A percentile compares a stretch with the other conserved stretches of the same genome.
These are phyloP conservation scores for Malassezia yamatoensis DNA, from an alignment of 1,284 basidiomycete species.

Conservation along the genomic window DNA sequence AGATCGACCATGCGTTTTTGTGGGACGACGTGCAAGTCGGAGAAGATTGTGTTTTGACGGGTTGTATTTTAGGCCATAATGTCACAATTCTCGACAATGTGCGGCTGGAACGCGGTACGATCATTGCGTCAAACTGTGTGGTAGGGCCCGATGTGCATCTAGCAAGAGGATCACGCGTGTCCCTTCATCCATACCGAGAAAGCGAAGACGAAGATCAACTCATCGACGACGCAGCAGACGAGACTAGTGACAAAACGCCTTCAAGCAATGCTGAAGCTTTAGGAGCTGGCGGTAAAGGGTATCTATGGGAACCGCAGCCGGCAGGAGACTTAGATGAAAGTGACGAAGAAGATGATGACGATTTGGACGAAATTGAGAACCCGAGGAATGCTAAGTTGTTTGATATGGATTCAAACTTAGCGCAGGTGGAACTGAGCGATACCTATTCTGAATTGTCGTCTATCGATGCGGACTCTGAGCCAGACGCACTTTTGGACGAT, in stretches of 20 bases:
- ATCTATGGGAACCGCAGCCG: slow-evolving; percentile 34
- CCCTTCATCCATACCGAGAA: slow-evolving; percentile 39
- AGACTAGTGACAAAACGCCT: background rate
- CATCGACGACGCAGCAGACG: slow-evolving; percentile 20
- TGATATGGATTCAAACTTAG: slow-evolving; percentile 22
- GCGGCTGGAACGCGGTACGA: slow-evolving; percentile 52
- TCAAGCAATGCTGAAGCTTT: slow-evolving; percentile 24
- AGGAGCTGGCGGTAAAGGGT: slow-evolving; percentile 25
- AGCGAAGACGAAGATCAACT: slow-evolving; percentile 24
- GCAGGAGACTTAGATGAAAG: slow-evolving; percentile 1
- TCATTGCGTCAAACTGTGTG: slow-evolving; percentile 42
- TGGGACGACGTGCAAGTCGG: slow-evolving; percentile 51
- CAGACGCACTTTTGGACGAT: slow-evolving; percentile 17
- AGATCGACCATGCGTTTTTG: slow-evolving; percentile 30
- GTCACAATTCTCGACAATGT: slow-evolving; percentile 63
- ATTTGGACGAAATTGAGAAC: slow-evolving; percentile 29
- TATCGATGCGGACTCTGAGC: slow-evolving; percentile 28
- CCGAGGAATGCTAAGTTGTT: slow-evolving; percentile 26
- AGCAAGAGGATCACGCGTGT: slow-evolving; percentile 64
- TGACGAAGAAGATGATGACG: slow-evolving; percentile 16
- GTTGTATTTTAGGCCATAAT: slow-evolving; percentile 58
- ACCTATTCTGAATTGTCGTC: slow-evolving; percentile 31
- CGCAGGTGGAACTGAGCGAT: slow-evolving; percentile 25
- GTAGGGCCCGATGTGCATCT: slow-evolving; percentile 54
- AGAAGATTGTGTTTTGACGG: slow-evolving; percentile 62